Evolutionary conservation across 257 asterid genomes (phyloP), one percentile per base, ranked within the genome.

Genomic region (Ophiorrhiza pumila): DNA sequence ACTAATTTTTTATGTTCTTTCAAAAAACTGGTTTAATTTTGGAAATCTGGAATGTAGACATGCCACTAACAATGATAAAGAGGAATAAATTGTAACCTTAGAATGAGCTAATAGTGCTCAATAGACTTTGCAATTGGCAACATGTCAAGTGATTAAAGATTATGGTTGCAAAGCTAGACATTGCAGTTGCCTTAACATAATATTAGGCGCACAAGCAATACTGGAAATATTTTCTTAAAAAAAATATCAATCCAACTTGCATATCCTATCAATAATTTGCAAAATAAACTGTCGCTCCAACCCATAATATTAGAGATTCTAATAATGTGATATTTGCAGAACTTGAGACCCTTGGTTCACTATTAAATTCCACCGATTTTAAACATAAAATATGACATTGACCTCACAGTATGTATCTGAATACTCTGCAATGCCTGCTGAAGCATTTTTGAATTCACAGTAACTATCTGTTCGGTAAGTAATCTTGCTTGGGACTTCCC

Each of bases 391-490:
- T 46, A 73, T 50, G 71, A 72, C 55, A 39, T 76, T 62, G 79
- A 94, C 99, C 96, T 88, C 69, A 78, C 68, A 42, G 74, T 66
- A 41, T 81, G 81, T 34, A 64, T 79, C 77, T 71, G 77, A 53
- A 83, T 84, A 66, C 61, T 78, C 72, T 82, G 82, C 80, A 94
- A 76, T 63, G 93, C 97, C 71, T 82, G 93, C 81, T 81, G 88
- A 74, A 94, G 92, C 76, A 90, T 81, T 70, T 82, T 80, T 15
- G 97, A 85, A 82, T 94, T 91, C 71, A 91, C 86, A 80, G 83
- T 68, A 74, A 90, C 85, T 65, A 94, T 88, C 83, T 91, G 88
- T 81, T 86, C 82, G 27, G 97, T 96, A 78, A 94, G 97, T 71
- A 87, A 79, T 76, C 83, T 83, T 74, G 78, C 77, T 81, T 90